Evolutionary conservation across 768 basidiomycete species (phyloP), one percentile per base, ranked within the genome.

Genomic region (Paxillus involutus): DNA sequence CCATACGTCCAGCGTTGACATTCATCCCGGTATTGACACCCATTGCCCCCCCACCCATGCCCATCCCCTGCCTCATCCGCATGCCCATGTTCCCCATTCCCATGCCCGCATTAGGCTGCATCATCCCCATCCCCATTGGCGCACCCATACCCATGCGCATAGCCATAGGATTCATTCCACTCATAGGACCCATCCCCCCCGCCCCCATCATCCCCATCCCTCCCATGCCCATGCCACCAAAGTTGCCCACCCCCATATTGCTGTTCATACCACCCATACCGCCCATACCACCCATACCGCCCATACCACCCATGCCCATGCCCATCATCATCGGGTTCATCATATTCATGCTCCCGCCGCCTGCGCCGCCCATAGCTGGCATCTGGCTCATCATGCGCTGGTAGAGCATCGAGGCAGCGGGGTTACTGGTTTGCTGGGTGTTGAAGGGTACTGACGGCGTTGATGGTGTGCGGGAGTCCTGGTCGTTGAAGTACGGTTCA

Each of bases 301-400:
- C 60, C 66, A 71, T 67, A 35, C 75, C 75, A 17, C 73, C 73
- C 78, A 80, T 79, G 0, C 75, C 76, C 79, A 80, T 77, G 12
- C 75, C 75, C 68, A 76, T 75, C 67, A 71, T 73, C 69, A 70
- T 72, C 65, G 80, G 72, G 44, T 72, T 81, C 64, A 75, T 73
- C 78, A 83, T 79, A 16, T 76, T 77, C 75, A 80, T 77, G 24
- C 71, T 70, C 60, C 77, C 74, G 63, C 75, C 73, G 13, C 68
- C 70, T 47, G 68, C 66, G 37, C 61, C 66, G 14, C 70, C 71
- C 73, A 79, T 79, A 62, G 77, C 73, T 0, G 76, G 77, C 54
- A 79, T 71, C 39, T 68, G 67, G 39, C 63, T 65, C 70, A 67
- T 70, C 70, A 69, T 72, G 21, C 69, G 64, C n/a, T 70, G 72